Evolutionary conservation across 257 asterid species (phyloP), one percentile per base, ranked within the genome.

Genomic region (Echium plantagineum): DNA sequence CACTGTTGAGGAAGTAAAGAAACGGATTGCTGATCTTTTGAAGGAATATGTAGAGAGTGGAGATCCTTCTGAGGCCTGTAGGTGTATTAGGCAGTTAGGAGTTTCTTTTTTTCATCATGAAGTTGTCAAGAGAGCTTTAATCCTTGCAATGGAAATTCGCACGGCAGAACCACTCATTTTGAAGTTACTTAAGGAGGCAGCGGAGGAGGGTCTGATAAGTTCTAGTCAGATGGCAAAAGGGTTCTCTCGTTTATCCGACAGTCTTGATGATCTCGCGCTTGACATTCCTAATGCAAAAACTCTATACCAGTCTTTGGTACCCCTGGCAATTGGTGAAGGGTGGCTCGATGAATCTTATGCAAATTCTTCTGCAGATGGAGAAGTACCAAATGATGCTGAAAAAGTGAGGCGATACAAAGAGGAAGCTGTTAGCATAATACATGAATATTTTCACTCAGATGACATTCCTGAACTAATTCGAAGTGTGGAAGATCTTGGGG

Each of bases 81-180:
- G 85, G 63, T 93, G 99, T 79, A 84, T 93, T 64, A 75, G 99
- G 74, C 83, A 86, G 63, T 75, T 93, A 30, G 97, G 95, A 21
- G 97, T 89, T 63, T 62, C 99, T 17, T 93, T 93, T 74, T 93
- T 84, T 83, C 96, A 93, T 72, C 99, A 93, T 28, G 99, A 93
- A 71, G 99, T 93, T 65, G 99, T 93, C 69, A 93, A 93, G 67
- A 83, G 94, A 72, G 94, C 98, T 57, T 60, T 93, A 65, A 73
- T 83, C 69, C 76, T 86, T 20, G 89, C 89, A 55, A 93, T 93
- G 98, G 98, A 93, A 80, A 81, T 64, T 55, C 86, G 63, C 31
- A 65, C 85, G 15, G 82, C 97, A 9, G 90, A 86, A 63, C 69
- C 87, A 1, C 85, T 76, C 55, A 83, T 93, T 53, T 65, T 72